phyloP scores from a whole-genome alignment of 148 eudicot genomes.

The Vaccinium macrocarpon region DNA sequence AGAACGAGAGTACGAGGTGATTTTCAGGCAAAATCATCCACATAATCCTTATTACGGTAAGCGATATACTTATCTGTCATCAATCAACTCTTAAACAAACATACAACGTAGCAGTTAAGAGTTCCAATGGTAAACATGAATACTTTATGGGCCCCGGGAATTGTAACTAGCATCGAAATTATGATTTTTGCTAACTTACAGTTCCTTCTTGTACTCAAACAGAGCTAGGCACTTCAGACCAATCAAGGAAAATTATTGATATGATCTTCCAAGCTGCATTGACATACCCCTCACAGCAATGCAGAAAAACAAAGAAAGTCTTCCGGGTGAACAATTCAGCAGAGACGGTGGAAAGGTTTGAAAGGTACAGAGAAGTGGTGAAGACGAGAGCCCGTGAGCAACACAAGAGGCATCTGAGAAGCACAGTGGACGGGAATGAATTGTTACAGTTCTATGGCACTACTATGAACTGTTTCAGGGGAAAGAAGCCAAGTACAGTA shows the following conservation, averaged over 20 bases:
- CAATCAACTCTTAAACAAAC: background rate
- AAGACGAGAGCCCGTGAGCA: constrained; percentile 34
- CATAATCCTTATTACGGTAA: constrained; percentile 3
- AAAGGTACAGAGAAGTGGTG: constrained; percentile 30
- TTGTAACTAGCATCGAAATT: background rate
- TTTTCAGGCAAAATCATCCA: background rate
- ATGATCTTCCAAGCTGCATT: constrained; percentile 28
- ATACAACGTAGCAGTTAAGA: background rate
- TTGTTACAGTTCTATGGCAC: constrained; percentile 26
- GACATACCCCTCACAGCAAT: constrained; percentile 20
- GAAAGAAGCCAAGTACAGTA: background rate
- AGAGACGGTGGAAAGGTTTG: constrained; percentile 23
- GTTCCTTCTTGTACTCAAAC: background rate
- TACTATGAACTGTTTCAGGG: constrained; percentile 18
- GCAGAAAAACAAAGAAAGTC: constrained; percentile 21
- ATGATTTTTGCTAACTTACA: background rate
- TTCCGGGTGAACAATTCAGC: constrained; percentile 17
- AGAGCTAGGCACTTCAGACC: constrained; percentile 32
- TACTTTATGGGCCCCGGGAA: background rate
- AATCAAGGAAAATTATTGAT: constrained; percentile 38
- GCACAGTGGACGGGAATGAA: constrained; percentile 25
- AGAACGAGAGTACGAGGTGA: background rate
- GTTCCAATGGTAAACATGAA: too few relatives aligned
- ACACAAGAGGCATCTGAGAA: constrained; percentile 27
- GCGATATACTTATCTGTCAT: background rate